Base-by-base conservation (phyloP, 306 rosid genomes). In the Erythrophleum fordii region DNA sequence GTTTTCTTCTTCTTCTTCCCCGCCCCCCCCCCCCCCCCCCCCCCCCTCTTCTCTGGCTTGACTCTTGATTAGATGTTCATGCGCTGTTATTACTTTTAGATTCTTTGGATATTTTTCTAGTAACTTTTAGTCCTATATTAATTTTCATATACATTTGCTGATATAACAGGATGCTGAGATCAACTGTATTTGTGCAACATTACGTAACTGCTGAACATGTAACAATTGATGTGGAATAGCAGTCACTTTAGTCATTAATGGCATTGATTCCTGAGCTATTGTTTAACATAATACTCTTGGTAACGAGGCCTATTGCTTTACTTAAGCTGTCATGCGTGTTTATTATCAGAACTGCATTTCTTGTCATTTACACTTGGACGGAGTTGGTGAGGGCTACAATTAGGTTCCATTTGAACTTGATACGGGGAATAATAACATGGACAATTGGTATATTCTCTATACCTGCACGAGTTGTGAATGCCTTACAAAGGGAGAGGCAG, bases 401-500 rank as follows among this genome's bases (percentile, higher is more conserved):
- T 69, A 78, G 51, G 84, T 70, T 88, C 80, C 75, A 89, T 76
- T 41, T 85, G 72, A 85, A 86, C 78, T 72, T 93, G 55, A 5
- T 88, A 44, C 88, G 84, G 86, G 79, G 85, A 70, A 74, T 74
- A 55, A 53, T 78, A 26, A 22, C 87, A 60, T 89, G 94, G 97
- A 46, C 69, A 23, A 39, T 84, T 46, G 91, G 97, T 61, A 62
- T 95, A 66, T 18, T 93, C 60, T 85, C 87, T 28, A 83, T 90
- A 48, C 99, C 97, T 49, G 79, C 83, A 76, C 88, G 93, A 80
- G 26, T 85, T 83, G 28, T 91, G 72, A 86, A 69, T 73, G 84
- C 89, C 78, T 76, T 90, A 44, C 85, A 81, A 75, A 89, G 92
- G 75, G 97, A 91, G 72, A 88, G 79, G 59, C 90, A 88, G 93